Evolutionary conservation across 2,329 filamentous ascomycete species (phyloP), one percentile per base, ranked within the genome.

Genomic region (Nothomitra cinnamomea): DNA sequence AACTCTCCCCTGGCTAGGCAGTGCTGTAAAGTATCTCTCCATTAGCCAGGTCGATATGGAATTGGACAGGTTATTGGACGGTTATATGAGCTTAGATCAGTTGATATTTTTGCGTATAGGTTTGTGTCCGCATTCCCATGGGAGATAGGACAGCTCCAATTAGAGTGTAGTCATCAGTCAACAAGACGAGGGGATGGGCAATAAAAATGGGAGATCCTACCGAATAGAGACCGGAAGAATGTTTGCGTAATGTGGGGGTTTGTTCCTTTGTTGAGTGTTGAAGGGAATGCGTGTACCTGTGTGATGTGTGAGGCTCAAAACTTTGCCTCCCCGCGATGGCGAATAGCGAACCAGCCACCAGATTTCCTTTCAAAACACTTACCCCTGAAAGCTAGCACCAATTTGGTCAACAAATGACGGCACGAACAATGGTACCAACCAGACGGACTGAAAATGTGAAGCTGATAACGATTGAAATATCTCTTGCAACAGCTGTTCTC

Each of bases 141-240:
- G 41, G 51, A 59, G 65, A 64, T 77, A 77, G 80, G 82, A 86
- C 81, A 85, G 82, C 82, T 86, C 82, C 82, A 86, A 85, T 85
- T 32, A 83, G 71, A 65, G 64, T 64, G 62, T 61, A 62, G 65
- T 80, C 78, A 81, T 81, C 78, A 78, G 70, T 28, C 21, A 42
- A 42, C 13, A 17, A 28, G 28, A 15, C 48, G 22, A 47, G 4
- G 19, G 41, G 15, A 21, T 32, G 8, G 15, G 17, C 2, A n/a
- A 35, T 35, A 24, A 49, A 17, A 35, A 32, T 32, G 28, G 28
- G 10, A 32, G 28, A 32, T 32, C 28, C 28, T 32, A 32, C 28
- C 28, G 28, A 5, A 32, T 32, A 10, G 28, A 32, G 28, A 32
- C 28, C 28, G 28, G 28, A n/a, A 10, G 28, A 32, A 5, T 32